These are phyloP conservation scores for Colletotrichum tropicale DNA, from an alignment of 2,329 filamentous ascomycete genomes.

Conservation along the genomic window DNA sequence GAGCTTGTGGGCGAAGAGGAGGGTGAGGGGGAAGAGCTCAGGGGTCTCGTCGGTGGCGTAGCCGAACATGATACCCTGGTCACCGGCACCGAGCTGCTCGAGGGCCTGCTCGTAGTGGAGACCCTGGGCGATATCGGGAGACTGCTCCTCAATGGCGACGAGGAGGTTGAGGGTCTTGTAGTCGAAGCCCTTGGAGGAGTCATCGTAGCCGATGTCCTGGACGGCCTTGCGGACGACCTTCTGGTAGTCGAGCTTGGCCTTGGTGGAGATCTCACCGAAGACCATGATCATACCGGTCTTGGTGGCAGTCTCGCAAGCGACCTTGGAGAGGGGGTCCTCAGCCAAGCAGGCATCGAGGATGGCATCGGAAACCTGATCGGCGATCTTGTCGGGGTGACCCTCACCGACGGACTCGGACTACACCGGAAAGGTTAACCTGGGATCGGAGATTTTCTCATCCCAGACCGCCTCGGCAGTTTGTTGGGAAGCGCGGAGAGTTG, in stretches of 20 bases:
- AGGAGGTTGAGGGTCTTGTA: conserved; percentile 99
- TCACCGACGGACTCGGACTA: conserved; percentile 88
- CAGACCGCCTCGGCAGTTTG: background rate
- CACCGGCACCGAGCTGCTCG: conserved; percentile 97
- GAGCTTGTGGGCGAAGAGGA: conserved; percentile 94
- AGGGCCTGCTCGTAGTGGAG: conserved; percentile 97
- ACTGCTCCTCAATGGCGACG: conserved; percentile 99
- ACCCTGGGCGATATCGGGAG: conserved; percentile 97
- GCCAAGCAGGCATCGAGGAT: conserved; percentile 96
- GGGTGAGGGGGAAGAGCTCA: conserved; percentile 92
- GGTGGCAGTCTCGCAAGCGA: conserved; percentile 98
- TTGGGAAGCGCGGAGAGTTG: background rate
- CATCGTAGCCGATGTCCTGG: conserved; percentile 99
- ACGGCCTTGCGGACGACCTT: conserved; percentile 93
- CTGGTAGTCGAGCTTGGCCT: conserved; percentile 95
- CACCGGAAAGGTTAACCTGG: conserved; percentile 21
- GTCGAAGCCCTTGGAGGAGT: conserved; percentile 97
- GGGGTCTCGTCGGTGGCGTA: conserved; percentile 99
- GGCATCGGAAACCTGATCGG: conserved; percentile 97
- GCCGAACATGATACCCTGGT: conserved; percentile 99
- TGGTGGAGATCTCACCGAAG: conserved; percentile 98
- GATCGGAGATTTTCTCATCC: background rate
- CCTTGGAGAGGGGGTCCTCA: conserved; percentile 96
- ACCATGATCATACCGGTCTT: conserved; percentile 99
- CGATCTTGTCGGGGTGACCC: conserved; percentile 96